Percentiles rank a stretch among this genome's conserved stretches.
phyloP scores from a whole-genome alignment of 164 flowering plant species.

The grape (Vitis vinifera) region ASM3070453v1 NC_081817.1:3923501-3924000 shows the following conservation, averaged over 20 bases:
- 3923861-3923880: constrained; percentile 5
- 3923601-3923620: constrained; percentile 24
- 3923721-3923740: too few relatives aligned
- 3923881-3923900: neutral
- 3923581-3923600: constrained; percentile 24
- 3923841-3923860: constrained; percentile 12
- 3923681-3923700: too few relatives aligned
- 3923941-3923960: too few relatives aligned
- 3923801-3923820: constrained; percentile 9
- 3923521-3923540: neutral
- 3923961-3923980: too few relatives aligned
- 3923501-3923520: constrained; percentile 35
- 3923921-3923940: too few relatives aligned
- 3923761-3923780: neutral
- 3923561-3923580: constrained; percentile 35
- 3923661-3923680: too few relatives aligned
- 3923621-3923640: constrained; percentile 17
- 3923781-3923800: constrained; percentile 3
- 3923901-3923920: neutral
- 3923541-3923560: constrained; percentile 28
- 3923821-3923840: neutral
- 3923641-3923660: too few relatives aligned
- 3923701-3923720: too few relatives aligned
- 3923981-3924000: too few relatives aligned
- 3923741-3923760: neutral